Base-by-base conservation (phyloP, 352 stramenopile species). In the Phytophthora pini region DNA sequence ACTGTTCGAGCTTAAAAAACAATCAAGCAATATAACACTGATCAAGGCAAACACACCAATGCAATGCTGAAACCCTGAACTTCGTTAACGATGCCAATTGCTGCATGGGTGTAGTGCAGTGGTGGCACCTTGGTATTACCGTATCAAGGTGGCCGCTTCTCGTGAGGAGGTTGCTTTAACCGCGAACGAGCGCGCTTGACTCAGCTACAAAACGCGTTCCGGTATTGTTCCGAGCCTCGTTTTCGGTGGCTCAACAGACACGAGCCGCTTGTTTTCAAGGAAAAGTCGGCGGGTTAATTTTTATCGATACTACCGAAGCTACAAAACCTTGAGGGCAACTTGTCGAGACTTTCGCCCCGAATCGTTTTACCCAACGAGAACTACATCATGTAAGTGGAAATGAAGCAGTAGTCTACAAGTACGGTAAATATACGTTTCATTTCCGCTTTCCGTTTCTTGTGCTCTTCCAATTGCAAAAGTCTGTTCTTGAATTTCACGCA, bases 31-130 rank as follows among this genome's bases (percentile, higher is more conserved):
- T 20, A 20, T 20, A 20, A 20, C 17, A 20, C 17, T 20, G 17
- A 20, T 20, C 17, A 20, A 20, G 17, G 17, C 17, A 20, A 20
- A 20, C 17, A 20, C 24, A 26, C 24, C 24, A 26, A 36, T 13
- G 31, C 9, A 8, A 9, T 32, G 29, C 3, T 32, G 11, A 36
- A n/a, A 26, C 24, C 15, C 43, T 44, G n/a, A 51, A 38, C 56
- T 63, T 50, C 32, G 32, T 63, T 63, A 63, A 34, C 45, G 56
- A 64, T 46, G 26, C 7, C 31, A 39, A 36, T 20, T 36, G 13
- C 40, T 43, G 27, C 26, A 32, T 4, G 31, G 17, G 17, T 20
- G 17, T 20, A 20, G 17, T 20, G 17, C 17, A 20, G 17, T 8
- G 27, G 3, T 31, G 27, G 5, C 27, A 10, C 29, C 29, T 34